Conservation (phyloP, 192 early-diverging fungal species). For the Podila verticillata region DNA sequence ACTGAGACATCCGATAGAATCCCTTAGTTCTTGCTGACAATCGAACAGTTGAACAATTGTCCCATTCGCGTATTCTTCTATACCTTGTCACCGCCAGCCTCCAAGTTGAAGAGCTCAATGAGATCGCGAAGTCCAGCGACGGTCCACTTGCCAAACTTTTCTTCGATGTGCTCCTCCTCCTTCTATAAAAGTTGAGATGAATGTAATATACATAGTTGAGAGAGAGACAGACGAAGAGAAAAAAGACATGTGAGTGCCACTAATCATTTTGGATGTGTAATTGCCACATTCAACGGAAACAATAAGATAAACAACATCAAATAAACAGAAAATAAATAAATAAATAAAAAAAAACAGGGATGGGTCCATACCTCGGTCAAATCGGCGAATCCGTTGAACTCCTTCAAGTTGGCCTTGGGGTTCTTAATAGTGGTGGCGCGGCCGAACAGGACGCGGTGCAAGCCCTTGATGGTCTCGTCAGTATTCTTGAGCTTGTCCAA, state of each 20-base stretch:
- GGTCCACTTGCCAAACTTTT: slow-evolving; percentile 51
- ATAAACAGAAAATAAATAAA: background rate
- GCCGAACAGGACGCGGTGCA: slow-evolving; percentile 35
- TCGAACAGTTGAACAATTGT: too few relatives aligned
- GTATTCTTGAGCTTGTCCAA: slow-evolving; percentile 46
- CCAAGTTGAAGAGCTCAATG: slow-evolving; percentile 47
- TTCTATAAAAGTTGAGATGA: slow-evolving; percentile 16
- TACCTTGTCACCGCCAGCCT: slow-evolving; percentile 49
- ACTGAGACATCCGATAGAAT: too few relatives aligned
- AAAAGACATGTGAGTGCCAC: background rate
- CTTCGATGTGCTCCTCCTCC: slow-evolving; percentile 39
- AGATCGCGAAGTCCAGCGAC: slow-evolving; percentile 46
- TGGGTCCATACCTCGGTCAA: slow-evolving; percentile 22
- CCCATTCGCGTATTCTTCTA: background rate
- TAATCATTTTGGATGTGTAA: background rate
- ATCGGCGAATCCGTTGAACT: slow-evolving; percentile 37
- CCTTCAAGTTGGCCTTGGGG: slow-evolving; percentile 41
- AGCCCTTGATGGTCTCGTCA: slow-evolving; percentile 38
- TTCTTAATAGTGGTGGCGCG: slow-evolving; percentile 31
- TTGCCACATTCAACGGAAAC: background rate
- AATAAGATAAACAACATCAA: background rate
- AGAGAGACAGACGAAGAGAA: background rate
- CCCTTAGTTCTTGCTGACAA: too few relatives aligned
- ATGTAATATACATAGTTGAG: background rate
- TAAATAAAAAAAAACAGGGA: background rate